Evolutionary conservation across 1,139 yeast genomes (phyloP).

Genomic region (Saccharomyces hybrid): DNA sequence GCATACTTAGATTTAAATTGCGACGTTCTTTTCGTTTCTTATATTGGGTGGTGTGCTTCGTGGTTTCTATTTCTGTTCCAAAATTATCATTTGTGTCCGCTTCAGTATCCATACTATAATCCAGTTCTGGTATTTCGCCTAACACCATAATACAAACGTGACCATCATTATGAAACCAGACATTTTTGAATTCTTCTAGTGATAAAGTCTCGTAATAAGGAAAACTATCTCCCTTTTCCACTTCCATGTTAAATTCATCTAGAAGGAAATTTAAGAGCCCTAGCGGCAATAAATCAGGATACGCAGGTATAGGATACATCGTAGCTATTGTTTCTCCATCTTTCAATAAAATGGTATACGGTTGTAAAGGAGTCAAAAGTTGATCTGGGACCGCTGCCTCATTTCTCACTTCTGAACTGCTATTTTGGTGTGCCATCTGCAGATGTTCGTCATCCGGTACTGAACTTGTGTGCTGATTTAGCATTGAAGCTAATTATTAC

Average conservation of each 20-base stretch:
- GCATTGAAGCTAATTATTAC: neutral
- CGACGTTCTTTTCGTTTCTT: constrained; percentile 23
- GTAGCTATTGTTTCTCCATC: constrained; percentile 93
- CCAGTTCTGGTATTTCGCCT: constrained; percentile 58
- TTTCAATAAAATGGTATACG: constrained; percentile 60
- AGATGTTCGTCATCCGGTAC: neutral
- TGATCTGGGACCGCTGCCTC: constrained; percentile 6
- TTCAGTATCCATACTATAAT: constrained; percentile 32
- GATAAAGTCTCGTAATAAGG: constrained; percentile 76
- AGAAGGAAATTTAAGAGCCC: constrained; percentile 73
- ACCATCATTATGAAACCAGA: constrained; percentile 69
- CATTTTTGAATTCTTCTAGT: constrained; percentile 63
- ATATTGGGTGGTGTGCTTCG: constrained; percentile 27
- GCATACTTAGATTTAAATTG: constrained; percentile 36
- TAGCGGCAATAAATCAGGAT: constrained; percentile 54
- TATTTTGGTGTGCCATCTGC: neutral
- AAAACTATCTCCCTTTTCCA: constrained; percentile 79
- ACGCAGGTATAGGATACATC: constrained; percentile 69
- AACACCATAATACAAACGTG: constrained; percentile 83
- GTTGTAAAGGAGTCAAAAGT: constrained; percentile 25
- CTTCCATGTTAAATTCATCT: constrained; percentile 90
- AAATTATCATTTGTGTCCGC: constrained; percentile 13
- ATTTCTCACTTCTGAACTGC: constrained; percentile 7
- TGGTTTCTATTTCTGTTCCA: constrained; percentile 21
- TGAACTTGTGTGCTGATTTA: neutral